Evolutionary conservation across 331 rosid genomes (phyloP).

Genomic region (Malus hybrid): DNA sequence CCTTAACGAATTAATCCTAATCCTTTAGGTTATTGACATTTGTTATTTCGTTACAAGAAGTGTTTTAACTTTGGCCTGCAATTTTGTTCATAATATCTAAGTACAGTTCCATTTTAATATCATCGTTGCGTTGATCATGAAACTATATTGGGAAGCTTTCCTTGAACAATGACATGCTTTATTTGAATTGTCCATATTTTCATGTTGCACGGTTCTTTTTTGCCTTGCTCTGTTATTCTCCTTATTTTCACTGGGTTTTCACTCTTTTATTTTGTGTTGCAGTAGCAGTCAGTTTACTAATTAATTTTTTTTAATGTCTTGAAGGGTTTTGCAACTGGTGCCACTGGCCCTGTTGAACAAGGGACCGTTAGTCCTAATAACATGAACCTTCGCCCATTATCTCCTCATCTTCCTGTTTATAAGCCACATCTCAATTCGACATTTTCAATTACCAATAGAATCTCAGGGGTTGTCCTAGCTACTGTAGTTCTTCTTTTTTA

Average conservation of each 20-base stretch:
- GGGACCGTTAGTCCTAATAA: conserved; percentile 34
- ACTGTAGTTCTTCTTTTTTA: background rate
- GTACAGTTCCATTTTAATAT: background rate
- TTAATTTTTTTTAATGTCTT: conserved; percentile 20
- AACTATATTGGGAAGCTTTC: background rate
- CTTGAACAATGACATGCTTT: background rate
- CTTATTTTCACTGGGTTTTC: background rate
- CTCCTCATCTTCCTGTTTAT: too few species aligned
- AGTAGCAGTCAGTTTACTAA: background rate
- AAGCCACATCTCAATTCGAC: background rate
- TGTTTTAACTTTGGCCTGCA: background rate
- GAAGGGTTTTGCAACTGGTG: conserved; percentile 98
- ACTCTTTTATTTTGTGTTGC: background rate
- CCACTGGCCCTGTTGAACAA: conserved; percentile 97
- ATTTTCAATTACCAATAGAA: background rate
- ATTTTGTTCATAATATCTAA: background rate
- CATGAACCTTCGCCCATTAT: too few species aligned
- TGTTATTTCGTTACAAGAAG: background rate
- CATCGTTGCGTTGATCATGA: background rate
- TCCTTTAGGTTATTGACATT: background rate
- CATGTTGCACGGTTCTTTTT: background rate
- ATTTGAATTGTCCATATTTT: background rate
- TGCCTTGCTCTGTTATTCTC: background rate
- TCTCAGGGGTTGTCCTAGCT: background rate
- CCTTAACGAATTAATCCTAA: background rate